Percentiles rank a stretch among this genome's conserved stretches.
Conservation (phyloP, 1,284 basidiomycete genomes). For the Cystobasidium sp. region DNA sequence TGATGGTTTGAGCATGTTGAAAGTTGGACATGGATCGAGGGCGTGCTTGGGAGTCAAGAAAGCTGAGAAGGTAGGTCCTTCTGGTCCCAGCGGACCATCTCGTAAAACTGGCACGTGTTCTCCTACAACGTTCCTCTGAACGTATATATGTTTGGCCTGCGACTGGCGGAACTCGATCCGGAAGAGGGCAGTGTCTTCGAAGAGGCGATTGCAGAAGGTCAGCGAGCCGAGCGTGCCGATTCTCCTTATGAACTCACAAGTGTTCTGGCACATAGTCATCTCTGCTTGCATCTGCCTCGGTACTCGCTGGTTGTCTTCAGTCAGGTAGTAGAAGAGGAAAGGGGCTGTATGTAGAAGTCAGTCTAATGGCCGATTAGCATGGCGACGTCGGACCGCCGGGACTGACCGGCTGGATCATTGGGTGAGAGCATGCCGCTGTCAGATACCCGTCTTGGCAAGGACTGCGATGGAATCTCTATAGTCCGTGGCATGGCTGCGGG, state of each 20-base stretch:
- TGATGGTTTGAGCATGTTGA: constrained; percentile 4
- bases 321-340: constrained; percentile 39
- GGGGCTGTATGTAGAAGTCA: constrained; percentile 8
- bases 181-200: constrained; percentile 18
- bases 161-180: constrained; percentile 25
- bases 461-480: not conserved
- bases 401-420: constrained; percentile 17
- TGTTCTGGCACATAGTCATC: not conserved
- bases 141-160: constrained; percentile 29
- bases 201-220: no score
- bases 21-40: constrained; percentile 10
- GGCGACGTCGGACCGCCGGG: not conserved
- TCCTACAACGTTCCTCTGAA: constrained; percentile 16
- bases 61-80: constrained; percentile 31
- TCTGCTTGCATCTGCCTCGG: constrained; percentile 16
- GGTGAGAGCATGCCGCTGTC: not conserved
- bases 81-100: constrained; percentile 7
- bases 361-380: not conserved
- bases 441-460: not conserved
- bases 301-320: not conserved
- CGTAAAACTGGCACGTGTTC: constrained; percentile 4
- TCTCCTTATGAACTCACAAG: constrained; percentile 8
- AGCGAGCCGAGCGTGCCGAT: not conserved
- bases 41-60: constrained; percentile 24
- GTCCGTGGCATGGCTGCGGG: not conserved